Base-by-base conservation (phyloP, 2,329 filamentous ascomycete genomes). In the Aspergillus candidus region DNA sequence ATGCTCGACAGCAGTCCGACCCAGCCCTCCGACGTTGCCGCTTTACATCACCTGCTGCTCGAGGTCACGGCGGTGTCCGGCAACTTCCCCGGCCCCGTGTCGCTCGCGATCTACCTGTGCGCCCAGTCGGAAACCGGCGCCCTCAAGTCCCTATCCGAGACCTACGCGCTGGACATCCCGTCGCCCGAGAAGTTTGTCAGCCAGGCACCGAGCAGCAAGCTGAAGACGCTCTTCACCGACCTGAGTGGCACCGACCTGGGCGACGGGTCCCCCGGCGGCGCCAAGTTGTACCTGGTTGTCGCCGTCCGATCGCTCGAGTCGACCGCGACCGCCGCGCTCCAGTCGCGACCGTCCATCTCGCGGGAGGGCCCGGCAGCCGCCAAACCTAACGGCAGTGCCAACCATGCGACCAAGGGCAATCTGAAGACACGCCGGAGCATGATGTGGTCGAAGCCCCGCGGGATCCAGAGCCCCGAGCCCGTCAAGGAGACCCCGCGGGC, bases 191-290 rank as follows among this genome's bases (percentile, higher is more conserved):
- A 80, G 14, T 80, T 90, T 49, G 76, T 81, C 11, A 79, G 78
- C 47, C 69, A 87, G 38, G 70, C 78, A 8, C 78, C 82, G 41
- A 79, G 80, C 50, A 77, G 79, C 15, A 83, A 84, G 59, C 79
- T 90, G 61, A 88, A 85, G 59, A 94, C 89, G 0, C 74, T 98
- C 2, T 96, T 97, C 55, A 83, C 88, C 3, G 89, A 97, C 57
- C 72, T 98, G 13, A 88, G 83, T 32, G 79, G 86, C 1, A 78
- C 82, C 38, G 90, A 96, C 57, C 73, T 84, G 44, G 79, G 79
- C n/a, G 76, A 82, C 54, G 75, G 72, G 10, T 70, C 75, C n/a
- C 70, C 60, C 12, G 76, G 79, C 7, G 84, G 85, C 38, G 79
- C 80, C 3, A 84, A 88, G 40, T 69, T 97, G 14, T 96, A 86